These are phyloP conservation scores for Dactylellina haptotyla DNA, from an alignment of 2,329 filamentous ascomycete species.

Conservation along the genomic window DNA sequence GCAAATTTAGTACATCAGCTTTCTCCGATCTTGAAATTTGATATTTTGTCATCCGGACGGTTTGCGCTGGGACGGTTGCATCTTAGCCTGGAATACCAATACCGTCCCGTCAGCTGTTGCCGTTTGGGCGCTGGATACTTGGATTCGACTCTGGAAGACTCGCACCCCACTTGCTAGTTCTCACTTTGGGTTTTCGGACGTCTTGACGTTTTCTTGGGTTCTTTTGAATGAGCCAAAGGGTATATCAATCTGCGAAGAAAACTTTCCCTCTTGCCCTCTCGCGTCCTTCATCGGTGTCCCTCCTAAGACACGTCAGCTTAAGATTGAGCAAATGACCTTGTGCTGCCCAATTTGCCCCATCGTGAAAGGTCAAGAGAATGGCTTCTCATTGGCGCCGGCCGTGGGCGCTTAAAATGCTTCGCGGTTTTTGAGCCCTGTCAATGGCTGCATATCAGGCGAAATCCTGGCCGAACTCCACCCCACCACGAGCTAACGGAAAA, in stretches of 20 bases:
- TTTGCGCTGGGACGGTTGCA: slow-evolving; percentile 15
- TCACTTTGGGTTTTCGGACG: too few relatives aligned
- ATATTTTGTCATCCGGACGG: slow-evolving; percentile 21
- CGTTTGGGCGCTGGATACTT: not conserved
- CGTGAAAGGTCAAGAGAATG: slow-evolving; percentile 42
- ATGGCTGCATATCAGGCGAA: slow-evolving; percentile 42
- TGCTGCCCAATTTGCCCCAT: slow-evolving; percentile 47
- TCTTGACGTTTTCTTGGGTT: not conserved
- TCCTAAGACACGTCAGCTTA: slow-evolving; percentile 53
- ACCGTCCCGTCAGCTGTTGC: slow-evolving; percentile 31
- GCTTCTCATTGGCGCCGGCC: slow-evolving; percentile 53
- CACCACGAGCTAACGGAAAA: slow-evolving; percentile 28
- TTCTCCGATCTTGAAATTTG: slow-evolving; percentile 23
- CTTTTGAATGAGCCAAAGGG: slow-evolving; percentile 22
- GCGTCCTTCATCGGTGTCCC: slow-evolving; percentile 21
- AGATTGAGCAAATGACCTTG: slow-evolving; percentile 42
- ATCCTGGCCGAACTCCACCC: slow-evolving; percentile 40
- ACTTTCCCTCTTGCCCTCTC: slow-evolving; percentile 34
- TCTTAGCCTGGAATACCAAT: slow-evolving; percentile 22
- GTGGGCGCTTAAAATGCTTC: slow-evolving; percentile 54
- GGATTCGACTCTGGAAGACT: too few relatives aligned
- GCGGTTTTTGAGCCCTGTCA: slow-evolving; percentile 44
- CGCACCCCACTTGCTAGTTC: too few relatives aligned
- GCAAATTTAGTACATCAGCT: slow-evolving; percentile 35
- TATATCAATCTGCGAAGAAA: slow-evolving; percentile 17